A percentile compares a stretch with the other conserved stretches of the same genome.
phyloP scores from a whole-genome alignment of 2,329 filamentous ascomycete genomes.

The Fusarium guadeloupense region DNA sequence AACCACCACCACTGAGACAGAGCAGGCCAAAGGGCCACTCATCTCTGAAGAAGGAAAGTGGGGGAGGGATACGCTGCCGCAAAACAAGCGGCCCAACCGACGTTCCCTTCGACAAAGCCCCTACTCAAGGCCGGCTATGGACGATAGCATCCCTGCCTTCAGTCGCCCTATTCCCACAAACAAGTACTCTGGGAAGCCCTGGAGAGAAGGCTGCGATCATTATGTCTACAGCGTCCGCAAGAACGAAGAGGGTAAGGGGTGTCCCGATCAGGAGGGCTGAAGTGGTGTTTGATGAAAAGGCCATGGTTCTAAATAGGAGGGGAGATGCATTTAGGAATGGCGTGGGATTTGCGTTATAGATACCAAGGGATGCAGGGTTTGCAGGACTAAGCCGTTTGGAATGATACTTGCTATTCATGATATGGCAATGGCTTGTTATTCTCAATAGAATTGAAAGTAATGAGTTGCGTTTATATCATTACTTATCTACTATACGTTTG shows the following conservation, averaged over 20 bases:
- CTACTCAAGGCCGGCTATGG: neutral
- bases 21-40: neutral
- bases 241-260: neutral
- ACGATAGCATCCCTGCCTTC: neutral
- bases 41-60: neutral
- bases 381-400: neutral
- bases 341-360: neutral
- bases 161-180: neutral
- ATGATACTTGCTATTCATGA: neutral
- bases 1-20: neutral
- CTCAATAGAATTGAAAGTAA: neutral
- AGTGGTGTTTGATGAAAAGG: neutral
- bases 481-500: too few relatives aligned
- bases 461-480: neutral
- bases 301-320: neutral
- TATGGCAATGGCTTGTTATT: neutral
- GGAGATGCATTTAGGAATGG: neutral
- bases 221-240: neutral
- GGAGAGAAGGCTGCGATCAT: neutral
- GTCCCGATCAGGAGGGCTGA: neutral
- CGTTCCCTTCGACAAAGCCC: neutral
- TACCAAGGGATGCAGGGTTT: neutral
- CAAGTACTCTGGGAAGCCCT: neutral
- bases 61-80: neutral
- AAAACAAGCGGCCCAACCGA: neutral